Conservation (phyloP, 148 eudicot species). For the Persicaria tinctoria region DNA sequence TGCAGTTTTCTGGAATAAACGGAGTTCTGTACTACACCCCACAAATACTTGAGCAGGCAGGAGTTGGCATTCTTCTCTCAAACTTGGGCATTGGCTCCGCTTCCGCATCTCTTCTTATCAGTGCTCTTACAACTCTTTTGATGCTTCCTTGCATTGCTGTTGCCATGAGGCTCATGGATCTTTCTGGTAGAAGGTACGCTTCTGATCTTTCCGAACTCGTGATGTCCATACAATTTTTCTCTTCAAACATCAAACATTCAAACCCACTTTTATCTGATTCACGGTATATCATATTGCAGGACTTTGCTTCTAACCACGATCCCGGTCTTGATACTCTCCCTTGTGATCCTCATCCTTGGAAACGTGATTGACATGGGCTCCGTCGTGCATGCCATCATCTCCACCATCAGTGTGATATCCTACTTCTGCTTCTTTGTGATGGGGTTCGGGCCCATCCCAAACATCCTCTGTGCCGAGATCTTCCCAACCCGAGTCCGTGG, state of each 20-base stretch:
- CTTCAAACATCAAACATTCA: background rate
- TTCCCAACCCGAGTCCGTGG: conserved; percentile 58
- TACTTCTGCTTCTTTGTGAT: conserved; percentile 52
- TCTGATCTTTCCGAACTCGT: background rate
- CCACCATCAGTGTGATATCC: conserved; percentile 38
- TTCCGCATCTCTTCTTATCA: conserved; percentile 45
- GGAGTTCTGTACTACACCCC: conserved; percentile 55
- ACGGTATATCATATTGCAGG: conserved; percentile 22
- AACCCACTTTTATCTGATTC: background rate
- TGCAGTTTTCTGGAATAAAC: conserved; percentile 53
- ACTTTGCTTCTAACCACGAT: conserved; percentile 42
- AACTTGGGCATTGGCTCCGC: conserved; percentile 38
- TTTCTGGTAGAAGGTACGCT: conserved; percentile 49
- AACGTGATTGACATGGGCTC: conserved; percentile 31
- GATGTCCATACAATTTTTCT: background rate
- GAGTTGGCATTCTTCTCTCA: conserved; percentile 45
- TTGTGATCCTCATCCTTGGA: conserved; percentile 31
- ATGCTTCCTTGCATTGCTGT: conserved; percentile 61
- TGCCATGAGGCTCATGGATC: conserved; percentile 60
- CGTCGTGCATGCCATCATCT: conserved; percentile 29
- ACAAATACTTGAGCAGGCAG: conserved; percentile 56
- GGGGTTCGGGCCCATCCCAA: conserved; percentile 56
- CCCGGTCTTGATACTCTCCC: conserved; percentile 34
- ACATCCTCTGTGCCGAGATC: conserved; percentile 51
- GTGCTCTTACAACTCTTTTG: conserved; percentile 38